Evolutionary conservation across 1,284 basidiomycete species (phyloP), one percentile per base, ranked within the genome.

Genomic region (Ceratobasidium sp.): DNA sequence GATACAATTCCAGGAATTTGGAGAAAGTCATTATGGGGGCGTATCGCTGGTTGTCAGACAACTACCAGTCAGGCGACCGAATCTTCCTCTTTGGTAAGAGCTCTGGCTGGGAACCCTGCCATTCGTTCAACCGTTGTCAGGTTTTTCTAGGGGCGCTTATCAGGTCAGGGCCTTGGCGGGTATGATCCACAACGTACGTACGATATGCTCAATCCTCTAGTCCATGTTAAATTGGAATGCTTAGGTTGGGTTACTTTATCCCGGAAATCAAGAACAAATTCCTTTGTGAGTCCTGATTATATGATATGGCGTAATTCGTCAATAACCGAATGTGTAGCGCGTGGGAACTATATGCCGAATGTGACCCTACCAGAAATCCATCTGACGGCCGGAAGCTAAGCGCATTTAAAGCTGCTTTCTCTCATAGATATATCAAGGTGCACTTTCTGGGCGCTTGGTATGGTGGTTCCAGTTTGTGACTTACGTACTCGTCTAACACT

Each of bases 111-210:
- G 9, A 31, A 36, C 27, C 8, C 4, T n/a, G n/a, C n/a, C n/a
- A n/a, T 14, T 31, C 50, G 14, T 29, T n/a, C 1, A 14, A 59
- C n/a, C 6, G 11, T 17, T 33, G 0, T 27, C 51, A 86, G 86
- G 86, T 9, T 87, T 86, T 74, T 86, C 85, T 59, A 80, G 85
- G 36, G 86, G 85, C 17, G 85, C 86, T 29, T 86, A 85, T 76
- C 85, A 86, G 80, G 85, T 82, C 14, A 82, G 86, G 2, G 80
- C 79, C 1, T 76, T 86, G 1, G 84, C 85, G 0, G 84, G 77
- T 0, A 86, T 86, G 85, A 84, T 86, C 56, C 75, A 83, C 4
- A 81, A 79, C 75, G 85, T 85, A 74, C 2, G 78, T 51, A 45
- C 2, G 31, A 19, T 2, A 4, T 45, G 36, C 11, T 48, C 19